Conservation (phyloP, 2,329 filamentous ascomycete genomes). For the Cytospora piceicola region DNA sequence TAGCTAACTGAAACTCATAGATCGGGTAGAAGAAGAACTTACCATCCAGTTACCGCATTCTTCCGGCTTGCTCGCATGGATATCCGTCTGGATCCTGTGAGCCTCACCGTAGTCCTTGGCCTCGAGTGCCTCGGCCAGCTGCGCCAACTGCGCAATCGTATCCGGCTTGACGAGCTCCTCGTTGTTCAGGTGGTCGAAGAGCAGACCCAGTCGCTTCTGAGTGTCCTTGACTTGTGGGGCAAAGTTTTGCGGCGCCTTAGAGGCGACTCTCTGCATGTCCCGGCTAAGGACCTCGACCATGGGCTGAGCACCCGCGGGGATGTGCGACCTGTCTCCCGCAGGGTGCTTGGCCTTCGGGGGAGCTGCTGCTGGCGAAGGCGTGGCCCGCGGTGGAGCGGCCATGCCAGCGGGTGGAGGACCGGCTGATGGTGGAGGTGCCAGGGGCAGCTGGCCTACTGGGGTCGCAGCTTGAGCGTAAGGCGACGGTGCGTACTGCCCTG, state of each 20-base stretch:
- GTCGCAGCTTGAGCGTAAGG: constrained; percentile 50
- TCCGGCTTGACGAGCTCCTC: constrained; percentile 83
- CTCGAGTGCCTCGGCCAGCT: constrained; percentile 69
- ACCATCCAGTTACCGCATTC: constrained; percentile 90
- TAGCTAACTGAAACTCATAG: constrained; percentile 41
- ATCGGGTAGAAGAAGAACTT: constrained; percentile 44
- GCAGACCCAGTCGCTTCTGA: constrained; percentile 85
- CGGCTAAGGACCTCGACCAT: constrained; percentile 79
- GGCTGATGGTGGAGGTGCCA: constrained; percentile 47
- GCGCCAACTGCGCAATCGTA: constrained; percentile 69
- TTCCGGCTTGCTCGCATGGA: constrained; percentile 75
- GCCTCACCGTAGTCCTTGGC: constrained; percentile 71
- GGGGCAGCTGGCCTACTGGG: constrained; percentile 44
- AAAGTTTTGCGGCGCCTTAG: constrained; percentile 84
- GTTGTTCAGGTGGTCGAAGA: constrained; percentile 99
- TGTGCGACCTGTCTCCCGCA: constrained; percentile 86
- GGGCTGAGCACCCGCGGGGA: constrained; percentile 74
- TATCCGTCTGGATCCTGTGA: constrained; percentile 70
- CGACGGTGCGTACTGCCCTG: constrained; percentile 63
- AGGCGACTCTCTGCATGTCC: constrained; percentile 88
- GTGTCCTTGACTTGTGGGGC: constrained; percentile 90
- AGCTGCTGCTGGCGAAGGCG: constrained; percentile 53
- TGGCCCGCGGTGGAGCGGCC: constrained; percentile 47
- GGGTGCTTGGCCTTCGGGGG: constrained; percentile 71
- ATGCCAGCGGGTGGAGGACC: constrained; percentile 43